phyloP scores from a whole-genome alignment of 2,329 filamentous ascomycete genomes.

The Lachnellula suecica region DNA sequence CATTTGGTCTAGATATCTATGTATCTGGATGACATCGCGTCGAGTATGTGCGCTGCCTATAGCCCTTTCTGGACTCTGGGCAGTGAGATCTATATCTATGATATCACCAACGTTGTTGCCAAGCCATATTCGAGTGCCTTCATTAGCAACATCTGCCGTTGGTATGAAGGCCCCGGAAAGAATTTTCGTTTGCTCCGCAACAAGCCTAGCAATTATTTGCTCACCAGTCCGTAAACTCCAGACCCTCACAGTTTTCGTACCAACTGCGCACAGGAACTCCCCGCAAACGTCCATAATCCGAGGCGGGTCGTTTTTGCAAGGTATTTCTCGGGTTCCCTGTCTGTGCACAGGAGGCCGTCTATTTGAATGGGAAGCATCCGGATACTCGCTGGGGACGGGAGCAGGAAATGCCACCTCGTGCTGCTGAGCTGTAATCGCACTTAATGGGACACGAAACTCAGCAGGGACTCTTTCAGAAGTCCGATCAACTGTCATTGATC shows the following conservation, averaged over 20 bases:
- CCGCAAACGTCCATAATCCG: conserved; percentile 86
- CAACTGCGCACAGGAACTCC: conserved; percentile 81
- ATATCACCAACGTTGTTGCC: conserved; percentile 87
- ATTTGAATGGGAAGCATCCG: conserved; percentile 82
- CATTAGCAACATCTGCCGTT: conserved; percentile 71
- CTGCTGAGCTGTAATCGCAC: conserved; percentile 13
- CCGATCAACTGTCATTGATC: conserved; percentile 51
- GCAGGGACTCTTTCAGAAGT: conserved; percentile 38
- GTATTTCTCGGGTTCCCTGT: conserved; percentile 71
- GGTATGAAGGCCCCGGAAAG: conserved; percentile 86
- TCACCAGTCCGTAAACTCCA: conserved; percentile 87
- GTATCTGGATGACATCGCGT: conserved; percentile 79
- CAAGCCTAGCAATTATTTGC: conserved; percentile 74
- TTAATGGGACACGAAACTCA: conserved; percentile 37
- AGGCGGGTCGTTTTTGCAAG: conserved; percentile 83
- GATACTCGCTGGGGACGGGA: conserved; percentile 55
- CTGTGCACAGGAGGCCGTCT: conserved; percentile 76
- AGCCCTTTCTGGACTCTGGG: conserved; percentile 67
- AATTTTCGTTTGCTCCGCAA: conserved; percentile 82
- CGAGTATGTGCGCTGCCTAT: conserved; percentile 74
- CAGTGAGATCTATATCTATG: conserved; percentile 80
- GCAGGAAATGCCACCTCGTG: conserved; percentile 11
- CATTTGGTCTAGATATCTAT: conserved; percentile 82
- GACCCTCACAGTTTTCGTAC: conserved; percentile 75
- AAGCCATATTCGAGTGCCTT: conserved; percentile 83